Percentiles rank a stretch among this genome's conserved stretches.
Evolutionary conservation across 768 basidiomycete species (phyloP).

Genomic region (Gyrodon lividus): DNA sequence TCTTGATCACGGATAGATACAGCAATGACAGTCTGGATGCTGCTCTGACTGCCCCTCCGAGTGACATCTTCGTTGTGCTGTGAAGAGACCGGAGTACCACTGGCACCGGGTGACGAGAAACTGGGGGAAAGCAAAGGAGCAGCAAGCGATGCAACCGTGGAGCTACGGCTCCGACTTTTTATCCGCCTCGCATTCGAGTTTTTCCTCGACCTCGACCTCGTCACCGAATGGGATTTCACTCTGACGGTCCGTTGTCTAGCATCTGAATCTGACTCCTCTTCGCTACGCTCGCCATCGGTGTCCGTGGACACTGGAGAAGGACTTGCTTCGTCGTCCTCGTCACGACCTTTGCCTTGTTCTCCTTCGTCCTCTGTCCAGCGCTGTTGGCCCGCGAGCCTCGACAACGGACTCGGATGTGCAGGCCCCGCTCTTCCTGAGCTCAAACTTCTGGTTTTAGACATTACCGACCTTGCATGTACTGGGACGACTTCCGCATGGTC

Average conservation of each 20-base stretch:
- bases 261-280: constrained; percentile 21
- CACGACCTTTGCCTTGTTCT: constrained; percentile 33
- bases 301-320: constrained; percentile 63
- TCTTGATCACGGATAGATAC: constrained; percentile 44
- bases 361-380: constrained; percentile 55
- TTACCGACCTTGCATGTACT: constrained; percentile 15
- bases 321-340: constrained; percentile 52
- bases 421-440: constrained; percentile 24
- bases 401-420: constrained; percentile 65
- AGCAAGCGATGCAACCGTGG: constrained; percentile 62
- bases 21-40: constrained; percentile 69
- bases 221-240: constrained; percentile 25
- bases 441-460: constrained; percentile 39
- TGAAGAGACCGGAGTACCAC: constrained; percentile 13
- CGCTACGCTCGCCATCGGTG: constrained; percentile 50
- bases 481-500: constrained; percentile 34
- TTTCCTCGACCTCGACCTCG: constrained; percentile 32
- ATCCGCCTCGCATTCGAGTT: constrained; percentile 22
- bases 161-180: constrained; percentile 56
- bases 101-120: constrained; percentile 13
- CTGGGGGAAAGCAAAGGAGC: constrained; percentile 34
- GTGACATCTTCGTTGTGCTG: constrained; percentile 25
- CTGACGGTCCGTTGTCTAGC: neutral
- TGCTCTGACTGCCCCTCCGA: constrained; percentile 60
- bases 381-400: constrained; percentile 52